Evolutionary conservation across 1,284 basidiomycete species (phyloP), one percentile per base, ranked within the genome.

Genomic region (Irpex sp.): DNA sequence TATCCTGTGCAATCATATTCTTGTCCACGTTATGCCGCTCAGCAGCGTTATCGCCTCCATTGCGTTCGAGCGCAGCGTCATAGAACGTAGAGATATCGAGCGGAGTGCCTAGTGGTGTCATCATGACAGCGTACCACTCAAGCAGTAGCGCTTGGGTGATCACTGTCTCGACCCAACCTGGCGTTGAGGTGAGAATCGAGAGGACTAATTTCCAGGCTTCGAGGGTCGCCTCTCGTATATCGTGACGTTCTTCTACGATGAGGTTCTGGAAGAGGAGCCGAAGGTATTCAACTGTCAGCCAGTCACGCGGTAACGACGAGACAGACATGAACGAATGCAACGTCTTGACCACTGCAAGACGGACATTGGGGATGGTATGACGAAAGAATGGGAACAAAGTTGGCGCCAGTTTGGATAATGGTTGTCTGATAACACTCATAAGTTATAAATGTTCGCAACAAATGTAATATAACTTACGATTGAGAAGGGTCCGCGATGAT

Each of bases 301-400:
- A 99, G 63, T 89, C 88, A 66, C 85, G 84, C 2, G 92, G 84
- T 37, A 98, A 83, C 0, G 88, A 84, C 4, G 86, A 77, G 1
- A 94, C 89, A 13, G 82, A 81, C 80, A 98, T 89, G 75, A 99
- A 96, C 4, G 92, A 92, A 58, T 89, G 83, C 4, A 99, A 79
- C 0, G 95, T 96, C 65, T 94, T 90, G 61, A 97, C 92, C 5
- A 99, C 96, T 4, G 97, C 92, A 7, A 97, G 82, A 17, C 97
- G 94, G 59, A 99, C 97, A 66, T 90, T 91, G 0, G 93, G 79
- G 71, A 99, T 99, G 0, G 97, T 97, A 76, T 99, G 97, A 9
- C 97, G 92, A 80, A 99, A 97, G 82, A 97, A 99, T 2, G 96
- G 94, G 76, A 95, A 99, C 15, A 98, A 80, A 0, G 90, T 93